phyloP scores from a whole-genome alignment of 2,329 filamentous ascomycete genomes.

The Hyphodiscus sp. region DNA sequence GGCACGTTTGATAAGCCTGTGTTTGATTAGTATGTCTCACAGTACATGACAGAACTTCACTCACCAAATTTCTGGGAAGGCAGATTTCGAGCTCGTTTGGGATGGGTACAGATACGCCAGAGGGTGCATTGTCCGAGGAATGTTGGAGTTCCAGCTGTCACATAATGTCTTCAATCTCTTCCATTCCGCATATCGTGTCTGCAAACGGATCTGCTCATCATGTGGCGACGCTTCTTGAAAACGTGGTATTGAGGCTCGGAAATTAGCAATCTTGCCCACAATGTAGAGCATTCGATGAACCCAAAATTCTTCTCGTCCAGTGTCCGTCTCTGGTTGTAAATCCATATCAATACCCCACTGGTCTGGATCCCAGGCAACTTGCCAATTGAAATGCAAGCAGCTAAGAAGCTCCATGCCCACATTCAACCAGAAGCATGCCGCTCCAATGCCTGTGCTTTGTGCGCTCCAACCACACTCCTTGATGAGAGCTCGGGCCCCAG shows the following conservation, averaged over 20 bases:
- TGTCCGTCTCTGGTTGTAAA: slow-evolving; percentile 50
- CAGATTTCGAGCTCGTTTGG: slow-evolving; percentile 61
- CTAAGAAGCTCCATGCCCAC: slow-evolving; percentile 85
- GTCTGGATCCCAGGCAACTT: slow-evolving; percentile 81
- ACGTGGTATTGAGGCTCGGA: slow-evolving; percentile 62
- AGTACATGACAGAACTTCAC: slow-evolving; percentile 25
- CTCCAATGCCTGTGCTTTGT: slow-evolving; percentile 68
- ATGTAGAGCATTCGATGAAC: slow-evolving; percentile 85
- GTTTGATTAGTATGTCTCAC: slow-evolving; percentile 20
- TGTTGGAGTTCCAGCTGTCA: slow-evolving; percentile 71
- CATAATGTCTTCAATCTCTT: slow-evolving; percentile 71
- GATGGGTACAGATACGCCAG: slow-evolving; percentile 68
- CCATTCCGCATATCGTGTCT: slow-evolving; percentile 70
- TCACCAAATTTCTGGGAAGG: slow-evolving; percentile 82
- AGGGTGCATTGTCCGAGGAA: slow-evolving; percentile 82
- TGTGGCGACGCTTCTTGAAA: slow-evolving; percentile 53
- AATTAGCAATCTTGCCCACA: slow-evolving; percentile 80
- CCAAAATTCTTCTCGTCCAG: slow-evolving; percentile 74
- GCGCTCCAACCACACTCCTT: slow-evolving; percentile 89
- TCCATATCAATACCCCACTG: slow-evolving; percentile 83
- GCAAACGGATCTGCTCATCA: slow-evolving; percentile 56
- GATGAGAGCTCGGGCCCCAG: slow-evolving; percentile 76
- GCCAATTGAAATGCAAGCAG: slow-evolving; percentile 82
- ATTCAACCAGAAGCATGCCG: slow-evolving; percentile 92
- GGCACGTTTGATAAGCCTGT: slow-evolving; percentile 72